Evolutionary conservation across 805 yeast species (phyloP).

Genomic region (Wickerhamiella galacta): DNA sequence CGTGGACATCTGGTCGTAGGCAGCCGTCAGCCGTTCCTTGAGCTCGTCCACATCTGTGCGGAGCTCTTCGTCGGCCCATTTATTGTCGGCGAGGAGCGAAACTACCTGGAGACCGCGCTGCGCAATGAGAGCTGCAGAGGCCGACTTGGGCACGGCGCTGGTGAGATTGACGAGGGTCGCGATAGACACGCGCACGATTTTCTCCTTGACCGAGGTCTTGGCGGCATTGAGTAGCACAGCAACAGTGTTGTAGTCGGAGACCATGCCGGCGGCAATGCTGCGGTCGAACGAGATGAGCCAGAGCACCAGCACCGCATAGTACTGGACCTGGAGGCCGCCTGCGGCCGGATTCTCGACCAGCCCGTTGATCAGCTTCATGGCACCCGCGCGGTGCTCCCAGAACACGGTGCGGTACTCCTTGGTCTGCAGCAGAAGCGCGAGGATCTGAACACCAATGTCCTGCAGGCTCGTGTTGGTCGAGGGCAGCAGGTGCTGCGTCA

Average conservation of each 20-base stretch:
- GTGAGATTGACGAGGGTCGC: constrained; percentile 37
- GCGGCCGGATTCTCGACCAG: constrained; percentile 27
- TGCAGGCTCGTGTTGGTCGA: constrained; percentile 34
- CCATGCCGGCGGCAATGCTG: constrained; percentile 31
- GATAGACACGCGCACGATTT: constrained; percentile 70
- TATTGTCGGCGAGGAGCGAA: constrained; percentile 59
- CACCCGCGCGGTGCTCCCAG: constrained; percentile 29
- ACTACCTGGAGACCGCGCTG: constrained; percentile 60
- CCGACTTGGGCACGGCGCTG: constrained; percentile 19
- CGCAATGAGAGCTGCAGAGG: constrained; percentile 52
- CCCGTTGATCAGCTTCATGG: constrained; percentile 33
- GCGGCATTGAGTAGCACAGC: constrained; percentile 38
- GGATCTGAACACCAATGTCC: constrained; percentile 46
- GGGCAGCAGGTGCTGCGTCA: constrained; percentile 17
- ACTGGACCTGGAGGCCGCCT: constrained; percentile 54
- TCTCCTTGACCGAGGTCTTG: constrained; percentile 78
- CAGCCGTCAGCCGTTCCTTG: constrained; percentile 44
- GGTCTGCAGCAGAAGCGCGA: constrained; percentile 40
- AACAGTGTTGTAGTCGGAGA: constrained; percentile 32
- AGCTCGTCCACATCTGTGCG: constrained; percentile 50
- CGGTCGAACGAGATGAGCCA: constrained; percentile 76
- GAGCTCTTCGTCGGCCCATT: constrained; percentile 90
- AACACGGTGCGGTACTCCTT: constrained; percentile 38
- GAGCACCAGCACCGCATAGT: constrained; percentile 54
- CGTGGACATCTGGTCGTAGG: constrained; percentile 66